Evolutionary conservation across 805 yeast species (phyloP).

Genomic region (Wickerhamiella australiensis): DNA sequence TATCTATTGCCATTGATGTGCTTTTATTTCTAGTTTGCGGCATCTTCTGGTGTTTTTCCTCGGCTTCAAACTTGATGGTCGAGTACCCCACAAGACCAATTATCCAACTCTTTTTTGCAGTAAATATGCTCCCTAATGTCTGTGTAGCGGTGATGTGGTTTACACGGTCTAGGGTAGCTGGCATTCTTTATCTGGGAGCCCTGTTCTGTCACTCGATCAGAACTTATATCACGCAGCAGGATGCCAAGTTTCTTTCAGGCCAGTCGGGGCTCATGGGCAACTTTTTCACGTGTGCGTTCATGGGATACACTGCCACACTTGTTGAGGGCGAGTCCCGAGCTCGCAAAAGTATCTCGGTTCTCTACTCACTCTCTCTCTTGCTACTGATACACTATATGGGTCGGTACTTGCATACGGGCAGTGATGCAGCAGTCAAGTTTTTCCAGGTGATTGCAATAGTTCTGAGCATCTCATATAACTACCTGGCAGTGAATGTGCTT

Average conservation of each 20-base stretch:
- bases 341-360: neutral
- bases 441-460: slow-evolving; percentile 10
- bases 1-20: neutral
- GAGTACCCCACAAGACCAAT: slow-evolving; percentile 75
- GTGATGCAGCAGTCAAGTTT: slow-evolving; percentile 11
- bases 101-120: slow-evolving; percentile 66
- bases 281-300: slow-evolving; percentile 15
- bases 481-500: slow-evolving; percentile 12
- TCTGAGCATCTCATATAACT: slow-evolving; percentile 11
- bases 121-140: slow-evolving; percentile 75
- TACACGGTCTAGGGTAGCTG: slow-evolving; percentile 8
- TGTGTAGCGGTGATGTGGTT: slow-evolving; percentile 35
- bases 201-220: slow-evolving; percentile 76
- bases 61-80: slow-evolving; percentile 69
- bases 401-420: slow-evolving; percentile 14
- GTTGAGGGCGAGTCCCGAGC: neutral
- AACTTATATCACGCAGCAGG: slow-evolving; percentile 64
- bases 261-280: slow-evolving; percentile 14
- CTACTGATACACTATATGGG: slow-evolving; percentile 15
- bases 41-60: slow-evolving; percentile 34
- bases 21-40: slow-evolving; percentile 13
- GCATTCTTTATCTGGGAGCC: slow-evolving; percentile 46
- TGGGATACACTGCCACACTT: slow-evolving; percentile 11
- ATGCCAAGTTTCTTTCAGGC: slow-evolving; percentile 16
- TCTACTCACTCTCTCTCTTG: slow-evolving; percentile 7